Percentiles rank a stretch among this genome's conserved stretches.
Conservation (phyloP, 352 stramenopile species). For the Globisporangium cystogenes region DNA sequence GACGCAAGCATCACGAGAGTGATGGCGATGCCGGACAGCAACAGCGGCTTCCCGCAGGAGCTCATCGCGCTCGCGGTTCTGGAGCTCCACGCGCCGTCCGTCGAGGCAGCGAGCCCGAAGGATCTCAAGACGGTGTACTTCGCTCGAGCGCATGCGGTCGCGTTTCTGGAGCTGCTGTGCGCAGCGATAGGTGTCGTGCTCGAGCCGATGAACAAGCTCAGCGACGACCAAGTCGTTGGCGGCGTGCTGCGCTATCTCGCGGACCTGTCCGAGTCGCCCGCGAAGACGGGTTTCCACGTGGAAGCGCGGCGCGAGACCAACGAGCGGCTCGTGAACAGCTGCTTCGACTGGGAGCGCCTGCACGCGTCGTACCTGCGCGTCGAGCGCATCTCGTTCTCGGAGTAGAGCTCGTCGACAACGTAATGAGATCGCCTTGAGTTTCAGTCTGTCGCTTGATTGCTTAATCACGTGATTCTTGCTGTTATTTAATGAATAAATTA, state of each 20-base stretch:
- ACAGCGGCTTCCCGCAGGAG: conserved; percentile 17
- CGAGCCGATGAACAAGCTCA: neutral
- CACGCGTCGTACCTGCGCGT: conserved; percentile 39
- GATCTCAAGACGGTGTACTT: conserved; percentile 38
- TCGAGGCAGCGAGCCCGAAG: neutral
- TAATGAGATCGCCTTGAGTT: too few relatives aligned
- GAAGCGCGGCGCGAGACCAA: conserved; percentile 35
- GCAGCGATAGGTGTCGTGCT: too few relatives aligned
- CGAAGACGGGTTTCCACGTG: conserved; percentile 18
- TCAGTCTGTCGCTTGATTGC: too few relatives aligned
- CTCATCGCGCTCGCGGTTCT: conserved; percentile 32
- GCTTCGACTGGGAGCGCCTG: conserved; percentile 47
- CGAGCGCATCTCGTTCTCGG: conserved; percentile 4
- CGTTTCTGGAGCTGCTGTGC: conserved; percentile 11
- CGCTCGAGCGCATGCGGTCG: conserved; percentile 15
- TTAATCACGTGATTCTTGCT: too few relatives aligned
- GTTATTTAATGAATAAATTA: too few relatives aligned
- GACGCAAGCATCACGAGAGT: conserved; percentile 33
- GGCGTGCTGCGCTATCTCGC: neutral
- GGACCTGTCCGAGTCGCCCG: conserved; percentile 3
- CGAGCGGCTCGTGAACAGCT: conserved; percentile 52
- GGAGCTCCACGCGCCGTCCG: conserved; percentile 8
- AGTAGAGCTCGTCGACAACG: too few relatives aligned
- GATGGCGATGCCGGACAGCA: conserved; percentile 15
- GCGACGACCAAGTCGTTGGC: neutral